These are phyloP conservation scores for Boechera divaricarpa DNA, from an alignment of 345 rosid species.

Conservation along the genomic window DNA sequence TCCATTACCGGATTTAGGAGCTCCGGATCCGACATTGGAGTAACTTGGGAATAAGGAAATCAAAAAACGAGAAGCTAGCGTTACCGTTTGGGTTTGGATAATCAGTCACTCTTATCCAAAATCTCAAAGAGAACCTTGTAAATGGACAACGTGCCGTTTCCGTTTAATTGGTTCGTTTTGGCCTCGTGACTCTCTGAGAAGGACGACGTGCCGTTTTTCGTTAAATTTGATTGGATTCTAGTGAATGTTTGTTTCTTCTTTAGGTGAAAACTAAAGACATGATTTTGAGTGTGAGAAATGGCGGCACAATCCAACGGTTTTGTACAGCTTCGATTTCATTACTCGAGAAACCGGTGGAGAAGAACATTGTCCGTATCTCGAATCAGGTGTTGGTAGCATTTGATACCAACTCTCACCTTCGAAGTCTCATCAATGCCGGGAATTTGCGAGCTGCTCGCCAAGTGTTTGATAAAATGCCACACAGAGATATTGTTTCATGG, in stretches of 20 bases:
- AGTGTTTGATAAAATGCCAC: conserved; percentile 73
- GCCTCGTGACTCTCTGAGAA: not conserved
- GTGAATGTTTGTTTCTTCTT: not conserved
- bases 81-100: conserved; percentile 2
- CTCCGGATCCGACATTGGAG: conserved; percentile 46
- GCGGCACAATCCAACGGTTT: conserved; percentile 40
- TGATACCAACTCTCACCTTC: conserved; percentile 56
- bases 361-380: not conserved
- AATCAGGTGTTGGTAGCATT: conserved; percentile 32
- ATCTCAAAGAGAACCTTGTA: not conserved
- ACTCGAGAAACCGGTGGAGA: conserved; percentile 17
- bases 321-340: conserved; percentile 37
- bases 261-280: conserved; percentile 5
- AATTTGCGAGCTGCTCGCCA: conserved; percentile 60
- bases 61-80: not conserved
- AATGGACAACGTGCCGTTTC: not conserved
- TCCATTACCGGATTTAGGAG: conserved; percentile 56
- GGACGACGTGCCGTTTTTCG: not conserved
- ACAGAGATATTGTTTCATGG: conserved; percentile 76
- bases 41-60: no score
- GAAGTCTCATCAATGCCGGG: conserved; percentile 45
- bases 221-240: not conserved
- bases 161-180: not conserved
- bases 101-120: conserved; percentile 7
- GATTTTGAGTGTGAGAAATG: conserved; percentile 28